These are phyloP conservation scores for Tulasnella calospora DNA, from an alignment of 768 basidiomycete species.

Conservation along the genomic window DNA sequence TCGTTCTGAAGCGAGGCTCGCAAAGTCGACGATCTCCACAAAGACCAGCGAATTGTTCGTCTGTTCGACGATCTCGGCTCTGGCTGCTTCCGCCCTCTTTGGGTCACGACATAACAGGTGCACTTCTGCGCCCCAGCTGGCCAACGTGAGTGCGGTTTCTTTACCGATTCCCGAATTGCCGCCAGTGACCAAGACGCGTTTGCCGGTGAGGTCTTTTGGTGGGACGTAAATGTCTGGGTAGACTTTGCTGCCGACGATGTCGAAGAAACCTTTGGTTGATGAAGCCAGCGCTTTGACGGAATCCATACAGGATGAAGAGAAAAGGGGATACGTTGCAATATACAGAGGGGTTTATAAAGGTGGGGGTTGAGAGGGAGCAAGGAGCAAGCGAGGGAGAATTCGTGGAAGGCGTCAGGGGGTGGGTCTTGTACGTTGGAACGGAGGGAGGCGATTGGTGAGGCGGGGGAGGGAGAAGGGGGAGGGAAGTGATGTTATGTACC, in stretches of 20 bases:
- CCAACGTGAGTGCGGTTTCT: constrained; percentile 22
- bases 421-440: neutral
- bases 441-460: neutral
- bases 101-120: constrained; percentile 4
- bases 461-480: neutral
- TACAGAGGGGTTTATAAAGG: neutral
- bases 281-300: constrained; percentile 9
- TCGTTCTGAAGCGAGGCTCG: constrained; percentile 5
- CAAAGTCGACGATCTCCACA: constrained; percentile 20
- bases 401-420: neutral
- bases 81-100: constrained; percentile 10
- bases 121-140: constrained; percentile 22
- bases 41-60: constrained; percentile 13
- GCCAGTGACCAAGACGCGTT: neutral
- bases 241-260: constrained; percentile 17
- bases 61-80: constrained; percentile 15
- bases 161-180: constrained; percentile 23
- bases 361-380: neutral
- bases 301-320: constrained; percentile 11
- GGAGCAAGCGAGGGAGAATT: constrained; percentile 1
- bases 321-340: neutral
- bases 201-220: constrained; percentile 24
- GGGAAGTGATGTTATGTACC: neutral
- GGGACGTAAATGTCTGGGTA: constrained; percentile 21
- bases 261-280: constrained; percentile 22